Base-by-base conservation (phyloP, 805 yeast species). In the Teunomyces kruisii region DNA sequence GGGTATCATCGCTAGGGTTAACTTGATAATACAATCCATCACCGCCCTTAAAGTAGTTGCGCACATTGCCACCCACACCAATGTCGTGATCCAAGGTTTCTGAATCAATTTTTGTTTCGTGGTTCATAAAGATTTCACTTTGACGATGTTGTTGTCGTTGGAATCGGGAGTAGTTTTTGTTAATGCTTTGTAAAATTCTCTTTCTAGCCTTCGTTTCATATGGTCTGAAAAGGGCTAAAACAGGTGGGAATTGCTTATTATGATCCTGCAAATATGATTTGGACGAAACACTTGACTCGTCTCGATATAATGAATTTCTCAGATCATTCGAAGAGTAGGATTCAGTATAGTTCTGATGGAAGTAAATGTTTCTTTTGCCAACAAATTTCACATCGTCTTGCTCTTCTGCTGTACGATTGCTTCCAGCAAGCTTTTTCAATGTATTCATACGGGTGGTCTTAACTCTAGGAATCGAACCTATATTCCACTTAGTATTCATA, bases 1-100 rank as follows among this genome's bases (percentile, higher is more conserved):
- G 86, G 3, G 76, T 67, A 58, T 83, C 88, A 58, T 83, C 88
- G 10, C 66, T 66, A 0, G 86, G 82, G 43, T 70, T 69, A 13
- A 45, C 47, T 48, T 67, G 65, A 40, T 62, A 67, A 28, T 67
- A 61, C 4, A 81, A 63, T 2, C 87, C 87, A 60, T 82, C 87
- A n/a, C 80, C 79, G 0, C 81, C 72, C 12, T 57, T 58, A 45
- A 62, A 73, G 53, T 67, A 76, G 17, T 59, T 58, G 31, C 59
- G 59, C 8, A 57, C 48, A 29, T 59, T 61, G 22, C 56, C 44
- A 17, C 65, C 63, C 9, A 55, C 53, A 9, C 54, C 58, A 29
- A 62, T 43, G 42, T 64, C 65, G 38, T 54, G 42, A 6, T 56
- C 59, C 31, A 61, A 45, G 9, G 14, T 13, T 3, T 19, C 43